phyloP scores from a whole-genome alignment of 129 eudicot species.

The Lactuca saligna region DNA sequence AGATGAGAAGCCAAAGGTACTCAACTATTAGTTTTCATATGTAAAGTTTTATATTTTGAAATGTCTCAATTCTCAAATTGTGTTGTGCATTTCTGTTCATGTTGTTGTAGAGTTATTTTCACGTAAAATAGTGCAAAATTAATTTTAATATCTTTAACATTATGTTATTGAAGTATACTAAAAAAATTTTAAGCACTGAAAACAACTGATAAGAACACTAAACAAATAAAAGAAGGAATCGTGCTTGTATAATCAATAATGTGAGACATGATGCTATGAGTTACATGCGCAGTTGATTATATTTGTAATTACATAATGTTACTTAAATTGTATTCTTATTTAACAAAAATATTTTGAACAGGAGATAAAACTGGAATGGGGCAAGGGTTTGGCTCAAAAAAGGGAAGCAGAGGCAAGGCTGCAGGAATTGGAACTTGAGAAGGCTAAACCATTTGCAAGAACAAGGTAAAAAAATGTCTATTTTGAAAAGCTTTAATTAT shows the following conservation, averaged over 20 bases:
- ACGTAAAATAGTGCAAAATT: no score
- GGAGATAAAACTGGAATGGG: slow-evolving; percentile 97
- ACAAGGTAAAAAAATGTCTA: slow-evolving; percentile 52
- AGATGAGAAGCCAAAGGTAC: slow-evolving; percentile 93
- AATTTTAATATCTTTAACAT: no score
- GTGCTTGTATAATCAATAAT: no score
- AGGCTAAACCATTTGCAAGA: slow-evolving; percentile 91
- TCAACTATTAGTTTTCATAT: slow-evolving; percentile 9
- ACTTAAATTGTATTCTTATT: not conserved
- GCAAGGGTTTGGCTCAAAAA: slow-evolving; percentile 96
- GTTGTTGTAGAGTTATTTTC: no score
- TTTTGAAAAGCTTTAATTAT: no score
- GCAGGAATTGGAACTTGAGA: slow-evolving; percentile 77
- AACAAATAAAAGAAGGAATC: no score
- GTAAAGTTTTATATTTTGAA: not conserved
- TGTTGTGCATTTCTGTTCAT: no score
- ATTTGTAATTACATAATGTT: not conserved
- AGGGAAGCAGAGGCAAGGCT: slow-evolving; percentile 81
- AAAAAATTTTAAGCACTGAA: no score
- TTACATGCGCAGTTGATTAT: no score
- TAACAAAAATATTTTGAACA: slow-evolving; percentile 26
- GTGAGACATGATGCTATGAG: no score
- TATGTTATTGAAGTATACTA: no score
- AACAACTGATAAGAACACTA: no score
- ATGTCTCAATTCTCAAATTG: not conserved